Conservation (phyloP, 2,329 filamentous ascomycete genomes). For the Aspergillus quadricinctus region DNA sequence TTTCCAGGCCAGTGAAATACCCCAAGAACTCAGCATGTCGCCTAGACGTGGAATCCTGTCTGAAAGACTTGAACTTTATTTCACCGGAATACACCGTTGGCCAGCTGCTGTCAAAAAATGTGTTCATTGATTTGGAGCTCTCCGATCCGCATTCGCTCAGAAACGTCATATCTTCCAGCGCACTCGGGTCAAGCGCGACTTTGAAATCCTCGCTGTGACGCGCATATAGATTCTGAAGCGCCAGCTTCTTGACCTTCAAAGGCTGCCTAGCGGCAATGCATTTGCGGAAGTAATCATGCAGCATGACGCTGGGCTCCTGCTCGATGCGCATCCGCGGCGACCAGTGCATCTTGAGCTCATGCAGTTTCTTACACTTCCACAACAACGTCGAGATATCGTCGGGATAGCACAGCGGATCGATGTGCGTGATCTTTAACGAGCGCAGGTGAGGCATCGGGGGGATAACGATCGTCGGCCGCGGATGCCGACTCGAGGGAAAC, state of each 20-base stretch:
- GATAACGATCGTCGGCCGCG: constrained; percentile 53
- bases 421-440: constrained; percentile 52
- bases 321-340: constrained; percentile 57
- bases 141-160: constrained; percentile 50
- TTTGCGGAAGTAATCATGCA: constrained; percentile 55
- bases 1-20: constrained; percentile 44
- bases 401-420: constrained; percentile 61
- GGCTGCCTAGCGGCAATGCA: constrained; percentile 45
- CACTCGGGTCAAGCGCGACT: constrained; percentile 38
- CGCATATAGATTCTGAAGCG: constrained; percentile 56
- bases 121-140: constrained; percentile 33
- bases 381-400: constrained; percentile 59
- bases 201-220: constrained; percentile 47
- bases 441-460: constrained; percentile 54
- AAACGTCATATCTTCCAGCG: constrained; percentile 48
- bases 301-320: constrained; percentile 54
- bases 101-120: constrained; percentile 57
- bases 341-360: constrained; percentile 56
- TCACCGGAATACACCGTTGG: constrained; percentile 29
- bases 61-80: constrained; percentile 45
- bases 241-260: constrained; percentile 48
- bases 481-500: constrained; percentile 54
- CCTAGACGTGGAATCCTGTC: constrained; percentile 47
- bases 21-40: constrained; percentile 42
- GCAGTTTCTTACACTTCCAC: constrained; percentile 49